Conservation (phyloP, 176 grass and related monocot species). For the Rhipidocladum racemiflorum region DNA sequence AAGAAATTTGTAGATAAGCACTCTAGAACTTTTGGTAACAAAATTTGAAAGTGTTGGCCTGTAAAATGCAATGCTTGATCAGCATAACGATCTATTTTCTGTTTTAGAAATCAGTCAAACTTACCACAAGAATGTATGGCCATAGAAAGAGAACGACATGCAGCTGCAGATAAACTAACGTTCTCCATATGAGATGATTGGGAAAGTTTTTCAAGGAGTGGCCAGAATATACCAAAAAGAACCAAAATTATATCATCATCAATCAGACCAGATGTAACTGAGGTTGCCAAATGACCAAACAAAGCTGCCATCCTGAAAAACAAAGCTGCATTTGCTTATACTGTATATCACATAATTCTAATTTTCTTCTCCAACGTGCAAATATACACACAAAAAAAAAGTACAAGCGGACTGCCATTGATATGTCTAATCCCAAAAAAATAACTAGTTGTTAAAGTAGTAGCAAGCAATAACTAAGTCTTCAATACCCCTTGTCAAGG, state of each 20-base stretch:
- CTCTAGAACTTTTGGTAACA: slow-evolving; percentile 83
- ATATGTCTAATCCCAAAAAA: neutral
- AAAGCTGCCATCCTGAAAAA: slow-evolving; percentile 79
- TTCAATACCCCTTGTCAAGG: neutral
- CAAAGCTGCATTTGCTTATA: slow-evolving; percentile 19
- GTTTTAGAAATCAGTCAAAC: slow-evolving; percentile 24
- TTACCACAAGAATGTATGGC: slow-evolving; percentile 85
- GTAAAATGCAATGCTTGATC: slow-evolving; percentile 41
- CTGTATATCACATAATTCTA: neutral
- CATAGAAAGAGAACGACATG: slow-evolving; percentile 81
- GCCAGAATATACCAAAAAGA: slow-evolving; percentile 86
- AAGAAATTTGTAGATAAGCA: slow-evolving; percentile 85
- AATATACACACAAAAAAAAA: neutral
- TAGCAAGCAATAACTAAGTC: neutral
- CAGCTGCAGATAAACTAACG: slow-evolving; percentile 66
- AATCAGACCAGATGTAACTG: slow-evolving; percentile 45
- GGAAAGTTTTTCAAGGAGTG: slow-evolving; percentile 85
- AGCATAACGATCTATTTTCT: neutral
- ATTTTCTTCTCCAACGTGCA: neutral
- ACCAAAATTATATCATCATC: slow-evolving; percentile 70
- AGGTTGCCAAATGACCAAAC: slow-evolving; percentile 60
- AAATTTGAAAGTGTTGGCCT: slow-evolving; percentile 65
- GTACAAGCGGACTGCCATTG: neutral
- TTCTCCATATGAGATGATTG: slow-evolving; percentile 83
- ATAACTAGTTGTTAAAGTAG: neutral